phyloP scores from a whole-genome alignment of 495 filamentous ascomycete genomes.

The Niebla homalea region DNA sequence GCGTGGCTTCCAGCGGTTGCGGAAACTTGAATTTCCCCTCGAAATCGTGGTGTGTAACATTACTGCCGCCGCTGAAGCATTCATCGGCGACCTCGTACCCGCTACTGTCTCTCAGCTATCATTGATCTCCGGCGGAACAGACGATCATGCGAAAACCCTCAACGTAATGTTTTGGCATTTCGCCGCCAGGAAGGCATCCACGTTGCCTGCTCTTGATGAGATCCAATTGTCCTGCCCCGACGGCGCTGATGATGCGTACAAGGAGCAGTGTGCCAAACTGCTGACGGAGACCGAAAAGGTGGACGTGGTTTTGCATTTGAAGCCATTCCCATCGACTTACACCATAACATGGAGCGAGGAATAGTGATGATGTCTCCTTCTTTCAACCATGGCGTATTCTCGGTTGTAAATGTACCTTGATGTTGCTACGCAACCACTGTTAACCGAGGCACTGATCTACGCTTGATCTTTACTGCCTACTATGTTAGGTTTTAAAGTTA shows the following conservation, averaged over 20 bases:
- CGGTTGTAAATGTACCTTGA: too few species aligned
- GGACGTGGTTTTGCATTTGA: slow-evolving; percentile 14
- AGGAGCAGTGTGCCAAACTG: slow-evolving; percentile 15
- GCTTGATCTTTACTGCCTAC: too few species aligned
- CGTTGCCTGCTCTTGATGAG: slow-evolving; percentile 15
- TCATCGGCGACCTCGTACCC: slow-evolving; percentile 9
- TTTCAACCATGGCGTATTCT: too few species aligned
- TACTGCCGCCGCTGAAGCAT: too few species aligned
- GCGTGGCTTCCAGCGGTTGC: slow-evolving; percentile 21
- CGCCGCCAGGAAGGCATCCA: slow-evolving; percentile 10
- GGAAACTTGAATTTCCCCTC: too few species aligned
- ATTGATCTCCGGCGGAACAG: slow-evolving; percentile 1
- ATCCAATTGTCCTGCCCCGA: slow-evolving; percentile 10
- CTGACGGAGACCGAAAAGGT: slow-evolving; percentile 7
- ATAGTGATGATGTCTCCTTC: too few species aligned
- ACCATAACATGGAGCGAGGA: background rate
- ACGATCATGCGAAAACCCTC: slow-evolving; percentile 16
- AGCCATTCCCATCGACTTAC: background rate
- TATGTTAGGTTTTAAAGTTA: too few species aligned
- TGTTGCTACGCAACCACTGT: too few species aligned
- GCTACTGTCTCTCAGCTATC: slow-evolving; percentile 7
- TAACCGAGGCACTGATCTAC: too few species aligned
- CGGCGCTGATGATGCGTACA: slow-evolving; percentile 13
- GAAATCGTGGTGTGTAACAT: too few species aligned
- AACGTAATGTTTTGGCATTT: slow-evolving; percentile 17